Evolutionary conservation across 192 early-diverging fungal species (phyloP).

Genomic region (Linnemannia zychae): DNA sequence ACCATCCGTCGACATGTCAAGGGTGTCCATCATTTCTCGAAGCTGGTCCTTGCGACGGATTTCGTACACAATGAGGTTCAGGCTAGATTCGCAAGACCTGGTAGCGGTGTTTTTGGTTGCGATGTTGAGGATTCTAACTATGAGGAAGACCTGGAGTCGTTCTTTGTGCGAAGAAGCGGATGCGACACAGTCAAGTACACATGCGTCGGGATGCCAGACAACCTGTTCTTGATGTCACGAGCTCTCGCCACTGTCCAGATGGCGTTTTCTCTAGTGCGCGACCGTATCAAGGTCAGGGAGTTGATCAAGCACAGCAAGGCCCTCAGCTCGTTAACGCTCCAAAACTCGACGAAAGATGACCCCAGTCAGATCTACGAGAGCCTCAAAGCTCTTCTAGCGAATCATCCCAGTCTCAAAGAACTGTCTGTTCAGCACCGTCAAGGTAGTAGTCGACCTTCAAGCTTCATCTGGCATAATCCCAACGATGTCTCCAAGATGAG

Average conservation of each 20-base stretch:
- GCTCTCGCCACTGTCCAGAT: slow-evolving; percentile 11
- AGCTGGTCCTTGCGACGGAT: background rate
- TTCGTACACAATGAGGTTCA: background rate
- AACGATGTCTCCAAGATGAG: background rate
- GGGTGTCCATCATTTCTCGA: background rate
- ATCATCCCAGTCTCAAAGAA: background rate
- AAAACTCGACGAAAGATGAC: slow-evolving; percentile 1
- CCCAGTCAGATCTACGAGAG: slow-evolving; percentile 22
- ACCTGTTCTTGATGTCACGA: slow-evolving; percentile 5
- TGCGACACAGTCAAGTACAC: background rate
- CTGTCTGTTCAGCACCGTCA: background rate
- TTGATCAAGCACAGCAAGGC: slow-evolving; percentile 25
- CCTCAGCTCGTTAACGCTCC: background rate
- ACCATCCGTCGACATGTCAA: slow-evolving; percentile 1
- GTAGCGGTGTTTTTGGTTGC: background rate
- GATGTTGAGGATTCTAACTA: background rate
- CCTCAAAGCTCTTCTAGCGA: slow-evolving; percentile 2
- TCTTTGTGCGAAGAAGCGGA: background rate
- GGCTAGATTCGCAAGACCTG: background rate
- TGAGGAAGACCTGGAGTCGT: background rate
- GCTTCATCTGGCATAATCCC: background rate
- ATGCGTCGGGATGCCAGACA: background rate
- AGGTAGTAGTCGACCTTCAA: background rate
- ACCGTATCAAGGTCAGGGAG: background rate
- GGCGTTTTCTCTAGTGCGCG: slow-evolving; percentile 15